Evolutionary conservation across 2,329 filamentous ascomycete genomes (phyloP), one percentile per base, ranked within the genome.

Genomic region (Microdochium nivale): DNA sequence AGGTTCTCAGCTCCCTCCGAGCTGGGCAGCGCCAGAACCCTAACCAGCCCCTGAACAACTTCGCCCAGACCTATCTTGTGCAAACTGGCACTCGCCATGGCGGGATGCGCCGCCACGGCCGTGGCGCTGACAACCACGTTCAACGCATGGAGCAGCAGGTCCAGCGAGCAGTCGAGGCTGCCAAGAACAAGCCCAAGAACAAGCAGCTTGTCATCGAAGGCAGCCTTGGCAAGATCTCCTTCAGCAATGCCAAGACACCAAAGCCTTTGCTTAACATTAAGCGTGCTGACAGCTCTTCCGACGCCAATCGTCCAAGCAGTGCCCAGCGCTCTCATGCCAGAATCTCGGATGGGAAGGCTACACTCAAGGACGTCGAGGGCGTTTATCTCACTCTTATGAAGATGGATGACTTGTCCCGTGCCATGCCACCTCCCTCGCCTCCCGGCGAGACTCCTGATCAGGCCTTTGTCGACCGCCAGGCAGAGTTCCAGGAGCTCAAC

Each of bases 131-230:
- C 67, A 99, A 96, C 65, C 94, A 99, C 64, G 89, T 97, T 73
- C 94, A 97, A 67, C 86, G 94, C 51, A 99, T 99, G 94, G 92
- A 99, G 69, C 94, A 99, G 69, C 94, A 99, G 69, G 95, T 99
- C 13, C 92, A 96, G 67, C 85, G 94, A 52, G 94, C 94, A 24
- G 94, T 99, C 0, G 94, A 99, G 65, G 94, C 94, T 1, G 94
- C 94, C 50, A 99, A 97, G 74, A 89, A 90, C 54, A 92, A 95
- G 69, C 94, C 94, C 13, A 99, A 99, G 77, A 96, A 95, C 65
- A 95, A 95, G 63, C 91, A 96, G 67, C 78, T 99, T 9, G 91
- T 97, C 21, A 92, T 99, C 53, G 92, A 96, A 65, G 94, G 94
- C 25, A 96, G 90, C 63, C 73, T 99, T 49, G 94, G 94, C 58